Conservation (phyloP, 345 rosid genomes). For the Linum lewisii region DNA sequence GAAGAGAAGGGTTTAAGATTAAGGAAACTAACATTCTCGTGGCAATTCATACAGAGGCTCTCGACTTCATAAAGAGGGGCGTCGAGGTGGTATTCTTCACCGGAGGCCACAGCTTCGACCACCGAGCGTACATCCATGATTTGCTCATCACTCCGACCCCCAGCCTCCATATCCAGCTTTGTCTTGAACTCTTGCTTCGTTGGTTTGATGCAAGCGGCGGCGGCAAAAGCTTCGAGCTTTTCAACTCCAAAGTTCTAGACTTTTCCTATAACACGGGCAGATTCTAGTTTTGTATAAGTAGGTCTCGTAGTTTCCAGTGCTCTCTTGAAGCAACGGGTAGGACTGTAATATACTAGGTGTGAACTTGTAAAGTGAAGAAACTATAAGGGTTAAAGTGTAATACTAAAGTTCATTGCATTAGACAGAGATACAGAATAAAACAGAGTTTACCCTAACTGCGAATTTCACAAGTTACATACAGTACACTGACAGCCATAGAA, state of each 20-base stretch:
- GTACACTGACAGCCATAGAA: too few relatives aligned
- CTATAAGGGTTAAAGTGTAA: too few relatives aligned
- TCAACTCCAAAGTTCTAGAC: background rate
- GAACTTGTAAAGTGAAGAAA: too few relatives aligned
- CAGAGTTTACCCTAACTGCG: too few relatives aligned
- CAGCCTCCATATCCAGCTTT: background rate
- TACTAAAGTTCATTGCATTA: too few relatives aligned
- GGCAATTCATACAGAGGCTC: constrained; percentile 93
- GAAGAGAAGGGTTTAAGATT: constrained; percentile 1
- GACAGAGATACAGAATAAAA: too few relatives aligned
- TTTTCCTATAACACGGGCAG: too few relatives aligned
- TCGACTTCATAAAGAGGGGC: constrained; percentile 77
- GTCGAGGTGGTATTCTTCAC: constrained; percentile 25
- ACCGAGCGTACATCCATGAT: constrained; percentile 43
- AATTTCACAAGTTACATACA: too few relatives aligned
- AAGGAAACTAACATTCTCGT: constrained; percentile 42
- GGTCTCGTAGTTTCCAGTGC: too few relatives aligned
- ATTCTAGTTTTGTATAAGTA: background rate
- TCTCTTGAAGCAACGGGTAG: too few relatives aligned
- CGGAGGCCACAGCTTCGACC: constrained; percentile 62
- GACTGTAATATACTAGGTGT: too few relatives aligned
- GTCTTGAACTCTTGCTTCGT: background rate
- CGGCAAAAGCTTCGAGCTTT: background rate
- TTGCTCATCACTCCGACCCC: constrained; percentile 4
- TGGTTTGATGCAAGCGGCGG: background rate